phyloP scores from a whole-genome alignment of 169 alveolate genomes.

The Plasmodium yoelii region DNA sequence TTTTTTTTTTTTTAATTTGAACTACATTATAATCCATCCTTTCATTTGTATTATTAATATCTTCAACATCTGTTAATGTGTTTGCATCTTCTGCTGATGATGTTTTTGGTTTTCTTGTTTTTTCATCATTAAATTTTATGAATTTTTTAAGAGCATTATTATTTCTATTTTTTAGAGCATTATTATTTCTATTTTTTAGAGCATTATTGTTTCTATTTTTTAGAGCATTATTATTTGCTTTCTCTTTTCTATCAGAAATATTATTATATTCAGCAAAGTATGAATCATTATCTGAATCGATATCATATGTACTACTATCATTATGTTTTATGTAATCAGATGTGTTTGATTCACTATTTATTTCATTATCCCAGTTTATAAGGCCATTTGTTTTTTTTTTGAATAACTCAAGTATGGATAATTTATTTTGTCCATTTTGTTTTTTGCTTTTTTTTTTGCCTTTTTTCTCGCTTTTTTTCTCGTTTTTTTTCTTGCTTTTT shows the following conservation, averaged over 20 bases:
- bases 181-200: too few species aligned
- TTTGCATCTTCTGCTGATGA: slow-evolving; percentile 1
- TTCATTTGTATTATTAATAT: slow-evolving; percentile 42
- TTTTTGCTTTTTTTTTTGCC: background rate
- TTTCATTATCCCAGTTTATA: too few species aligned
- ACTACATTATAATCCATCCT: slow-evolving; percentile 35
- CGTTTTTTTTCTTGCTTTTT: slow-evolving; percentile 11
- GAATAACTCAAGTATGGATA: background rate
- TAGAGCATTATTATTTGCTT: too few species aligned
- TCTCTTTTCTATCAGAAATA: too few species aligned
- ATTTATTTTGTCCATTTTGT: background rate
- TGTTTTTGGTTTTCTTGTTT: background rate
- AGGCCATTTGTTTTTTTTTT: too few species aligned
- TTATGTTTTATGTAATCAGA: too few species aligned
- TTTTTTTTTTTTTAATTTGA: slow-evolving; percentile 36
- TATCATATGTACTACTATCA: slow-evolving; percentile 9
- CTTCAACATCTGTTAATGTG: slow-evolving; percentile 52
- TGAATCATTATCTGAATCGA: slow-evolving; percentile 11
- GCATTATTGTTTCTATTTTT: too few species aligned
- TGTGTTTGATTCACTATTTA: too few species aligned
- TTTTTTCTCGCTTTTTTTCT: too few species aligned
- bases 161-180: too few species aligned
- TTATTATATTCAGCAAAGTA: slow-evolving; percentile 9
- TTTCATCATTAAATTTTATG: too few species aligned
- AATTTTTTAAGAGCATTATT: too few species aligned